phyloP scores from a whole-genome alignment of 179 eudicot species.

The Beta corolliflora region DNA sequence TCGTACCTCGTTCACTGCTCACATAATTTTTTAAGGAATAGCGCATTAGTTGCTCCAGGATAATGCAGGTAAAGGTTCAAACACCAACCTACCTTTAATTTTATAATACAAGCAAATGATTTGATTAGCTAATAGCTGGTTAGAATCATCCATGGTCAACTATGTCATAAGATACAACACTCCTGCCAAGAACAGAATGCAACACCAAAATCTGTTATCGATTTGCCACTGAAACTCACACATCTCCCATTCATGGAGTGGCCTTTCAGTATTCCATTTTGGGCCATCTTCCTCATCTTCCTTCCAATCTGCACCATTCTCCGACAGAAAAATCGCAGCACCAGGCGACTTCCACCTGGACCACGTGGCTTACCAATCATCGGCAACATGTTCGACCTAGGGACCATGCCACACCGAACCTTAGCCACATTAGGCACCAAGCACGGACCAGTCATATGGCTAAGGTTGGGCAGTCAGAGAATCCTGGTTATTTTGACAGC shows the following conservation, averaged over 20 bases:
- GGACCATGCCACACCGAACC: conserved; percentile 26
- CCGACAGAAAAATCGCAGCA: not conserved
- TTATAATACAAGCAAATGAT: not conserved
- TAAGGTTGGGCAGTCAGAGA: conserved; percentile 25
- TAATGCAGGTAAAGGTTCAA: not conserved
- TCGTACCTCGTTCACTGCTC: no score
- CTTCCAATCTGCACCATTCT: not conserved
- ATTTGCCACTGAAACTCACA: not conserved
- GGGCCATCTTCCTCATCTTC: conserved; percentile 5
- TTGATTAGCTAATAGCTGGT: not conserved
- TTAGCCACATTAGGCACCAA: conserved; percentile 20
- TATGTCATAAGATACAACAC: not conserved
- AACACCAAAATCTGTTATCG: not conserved
- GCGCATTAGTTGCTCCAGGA: no score
- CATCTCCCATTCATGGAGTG: conserved; percentile 17
- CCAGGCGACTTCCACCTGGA: conserved; percentile 28
- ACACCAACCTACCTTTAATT: not conserved
- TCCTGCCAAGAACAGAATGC: not conserved
- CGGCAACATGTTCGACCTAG: conserved; percentile 26
- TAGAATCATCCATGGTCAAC: not conserved
- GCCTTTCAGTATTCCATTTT: conserved; percentile 4
- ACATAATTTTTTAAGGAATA: no score
- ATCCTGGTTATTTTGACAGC: conserved; percentile 28
- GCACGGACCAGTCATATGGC: conserved; percentile 26
- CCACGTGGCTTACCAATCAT: conserved; percentile 25